These are phyloP conservation scores for Aspergillus egyptiacus DNA, from an alignment of 495 filamentous ascomycete genomes.

Conservation along the genomic window DNA sequence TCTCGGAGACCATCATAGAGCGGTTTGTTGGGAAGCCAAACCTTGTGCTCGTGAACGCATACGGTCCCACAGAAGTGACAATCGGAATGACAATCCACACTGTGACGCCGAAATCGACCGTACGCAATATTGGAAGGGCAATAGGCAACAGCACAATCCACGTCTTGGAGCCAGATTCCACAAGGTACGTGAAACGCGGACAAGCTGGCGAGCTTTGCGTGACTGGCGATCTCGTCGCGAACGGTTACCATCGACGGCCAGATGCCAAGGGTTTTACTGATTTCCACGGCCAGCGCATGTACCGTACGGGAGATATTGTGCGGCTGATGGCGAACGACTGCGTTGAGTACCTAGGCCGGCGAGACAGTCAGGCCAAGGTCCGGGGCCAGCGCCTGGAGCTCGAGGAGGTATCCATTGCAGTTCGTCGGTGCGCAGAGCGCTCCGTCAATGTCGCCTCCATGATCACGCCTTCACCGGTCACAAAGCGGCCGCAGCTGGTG, in stretches of 20 bases:
- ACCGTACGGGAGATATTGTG: constrained; percentile 15
- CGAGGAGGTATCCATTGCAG: constrained; percentile 26
- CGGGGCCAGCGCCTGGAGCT: constrained; percentile 36
- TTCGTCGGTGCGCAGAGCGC: constrained; percentile 21
- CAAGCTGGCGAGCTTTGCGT: constrained; percentile 74
- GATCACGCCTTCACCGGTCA: constrained; percentile 20
- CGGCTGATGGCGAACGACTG: constrained; percentile 13
- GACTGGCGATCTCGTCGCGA: constrained; percentile 69
- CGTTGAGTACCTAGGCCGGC: constrained; percentile 11
- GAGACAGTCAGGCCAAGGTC: constrained; percentile 23
- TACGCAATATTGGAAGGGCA: not conserved
- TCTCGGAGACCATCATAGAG: constrained; percentile 23
- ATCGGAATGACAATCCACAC: constrained; percentile 68
- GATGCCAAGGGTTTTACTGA: constrained; percentile 33
- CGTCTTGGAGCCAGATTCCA: constrained; percentile 55
- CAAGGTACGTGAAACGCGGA: constrained; percentile 56
- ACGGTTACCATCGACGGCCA: constrained; percentile 66
- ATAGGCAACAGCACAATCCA: constrained; percentile 46
- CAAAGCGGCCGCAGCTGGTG: constrained; percentile 21
- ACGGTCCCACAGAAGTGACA: constrained; percentile 74
- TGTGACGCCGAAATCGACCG: constrained; percentile 52
- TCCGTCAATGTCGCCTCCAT: constrained; percentile 18
- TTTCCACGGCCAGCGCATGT: constrained; percentile 13
- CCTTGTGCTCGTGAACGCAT: constrained; percentile 27
- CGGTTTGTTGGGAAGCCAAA: constrained; percentile 16